Evolutionary conservation across 306 rosid species (phyloP).

Genomic region (Hippophae gyantsensis): DNA sequence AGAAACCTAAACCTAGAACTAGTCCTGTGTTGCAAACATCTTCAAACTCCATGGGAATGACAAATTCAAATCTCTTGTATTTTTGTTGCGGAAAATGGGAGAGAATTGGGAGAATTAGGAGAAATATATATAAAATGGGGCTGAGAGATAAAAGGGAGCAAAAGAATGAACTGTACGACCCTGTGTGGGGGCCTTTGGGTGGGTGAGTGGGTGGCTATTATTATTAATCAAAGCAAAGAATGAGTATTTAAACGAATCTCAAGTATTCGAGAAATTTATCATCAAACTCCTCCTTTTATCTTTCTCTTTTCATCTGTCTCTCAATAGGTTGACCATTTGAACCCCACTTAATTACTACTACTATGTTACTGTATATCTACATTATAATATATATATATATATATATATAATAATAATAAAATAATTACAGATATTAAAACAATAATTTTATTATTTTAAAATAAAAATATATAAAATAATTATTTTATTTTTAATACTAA

Average conservation of each 20-base stretch:
- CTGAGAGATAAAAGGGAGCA: slow-evolving; percentile 38
- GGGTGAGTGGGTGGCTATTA: slow-evolving; percentile 90
- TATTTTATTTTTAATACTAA: no score
- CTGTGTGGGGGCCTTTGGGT: slow-evolving; percentile 53
- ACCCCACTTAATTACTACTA: slow-evolving; percentile 26
- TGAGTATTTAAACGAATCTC: slow-evolving; percentile 72
- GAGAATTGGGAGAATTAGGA: no score
- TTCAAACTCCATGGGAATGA: slow-evolving; percentile 47
- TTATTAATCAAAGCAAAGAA: slow-evolving; percentile 69
- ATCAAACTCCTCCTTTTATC: slow-evolving; percentile 21
- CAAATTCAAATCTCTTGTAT: no score
- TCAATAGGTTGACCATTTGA: slow-evolving; percentile 89
- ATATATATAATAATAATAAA: no score
- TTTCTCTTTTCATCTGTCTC: slow-evolving; percentile 25
- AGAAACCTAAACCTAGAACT: slow-evolving; percentile 56
- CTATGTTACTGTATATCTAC: slow-evolving; percentile 22
- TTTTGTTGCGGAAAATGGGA: no score
- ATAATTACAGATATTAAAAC: no score
- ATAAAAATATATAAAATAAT: no score
- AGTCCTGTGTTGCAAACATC: slow-evolving; percentile 47
- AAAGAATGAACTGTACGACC: slow-evolving; percentile 16
- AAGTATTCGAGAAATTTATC: slow-evolving; percentile 17
- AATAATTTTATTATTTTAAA: no score
- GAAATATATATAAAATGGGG: neutral
- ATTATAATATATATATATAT: slow-evolving; percentile 16